Evolutionary conservation across 352 stramenopile genomes (phyloP), one percentile per base, ranked within the genome.

Genomic region (Phytophthora sojae): DNA sequence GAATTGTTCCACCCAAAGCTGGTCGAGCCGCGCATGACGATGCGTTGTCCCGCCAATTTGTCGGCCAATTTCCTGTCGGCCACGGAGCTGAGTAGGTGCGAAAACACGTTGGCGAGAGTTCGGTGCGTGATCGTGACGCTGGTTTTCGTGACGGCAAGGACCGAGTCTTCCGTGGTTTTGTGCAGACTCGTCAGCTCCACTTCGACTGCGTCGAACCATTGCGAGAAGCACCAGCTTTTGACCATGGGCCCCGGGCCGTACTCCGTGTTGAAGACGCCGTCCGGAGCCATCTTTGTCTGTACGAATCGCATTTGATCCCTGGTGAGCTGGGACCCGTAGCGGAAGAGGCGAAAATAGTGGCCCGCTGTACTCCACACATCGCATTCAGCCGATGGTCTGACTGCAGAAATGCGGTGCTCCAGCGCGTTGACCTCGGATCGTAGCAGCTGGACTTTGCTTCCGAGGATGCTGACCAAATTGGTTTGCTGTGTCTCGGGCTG

Each of bases 161-260:
- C 4, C 4, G 35, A 23, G 2, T 17, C 15, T 8, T 47, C 29
- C 2, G 29, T 14, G 23, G 23, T 26, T 17, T 50, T 49, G 12
- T 39, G 32, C 32, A 64, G 17, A 30, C 30, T 12, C 50, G 39
- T 7, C 3, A 64, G 29, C 29, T 64, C 47, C 49, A 57, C 29
- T 32, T 56, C 6, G 4, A 57, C 49, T 29, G 50, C 21, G 30
- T 64, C 30, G 23, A 64, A 64, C 47, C 30, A 64, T 29, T 62
- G 39, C 19, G 37, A 30, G 29, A 49, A 64, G 29, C 32, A 47
- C 47, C 47, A 64, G 15, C 29, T 64, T 14, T 14, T 57, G 15
- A 64, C 17, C 5, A 64, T 19, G 9, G 29, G 45, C 6, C 51
- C 30, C 3, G 21, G 30, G 25, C 58, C 58, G 21, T 21, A 50